Evolutionary conservation across 768 basidiomycete genomes (phyloP).

Genomic region (Gautieria morchelliformis): DNA sequence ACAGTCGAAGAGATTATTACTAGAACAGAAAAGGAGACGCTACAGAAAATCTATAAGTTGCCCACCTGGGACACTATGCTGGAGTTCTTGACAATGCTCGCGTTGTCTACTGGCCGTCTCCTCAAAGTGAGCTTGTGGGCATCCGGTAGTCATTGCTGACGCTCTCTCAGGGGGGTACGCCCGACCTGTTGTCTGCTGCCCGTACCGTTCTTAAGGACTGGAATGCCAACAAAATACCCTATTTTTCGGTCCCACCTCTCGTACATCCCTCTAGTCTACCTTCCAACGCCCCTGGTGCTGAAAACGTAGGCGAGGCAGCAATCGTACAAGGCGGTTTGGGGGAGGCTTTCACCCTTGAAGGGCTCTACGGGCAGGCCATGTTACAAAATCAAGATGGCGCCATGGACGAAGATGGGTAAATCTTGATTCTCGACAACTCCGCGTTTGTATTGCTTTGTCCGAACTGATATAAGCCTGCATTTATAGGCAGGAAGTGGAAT

Average conservation of each 20-base stretch:
- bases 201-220: slow-evolving; percentile 81
- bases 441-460: background rate
- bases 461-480: background rate
- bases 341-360: slow-evolving; percentile 74
- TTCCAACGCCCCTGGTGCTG: slow-evolving; percentile 57
- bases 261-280: slow-evolving; percentile 74
- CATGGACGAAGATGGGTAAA: slow-evolving; percentile 34
- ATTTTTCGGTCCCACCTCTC: slow-evolving; percentile 69
- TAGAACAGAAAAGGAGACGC: slow-evolving; percentile 57
- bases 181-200: slow-evolving; percentile 76
- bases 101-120: slow-evolving; percentile 72
- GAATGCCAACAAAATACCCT: slow-evolving; percentile 95
- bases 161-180: slow-evolving; percentile 67
- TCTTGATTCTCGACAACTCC: background rate
- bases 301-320: slow-evolving; percentile 72
- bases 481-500: slow-evolving; percentile 18
- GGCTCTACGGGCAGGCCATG: slow-evolving; percentile 55
- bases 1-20: slow-evolving; percentile 80
- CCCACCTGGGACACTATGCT: slow-evolving; percentile 63
- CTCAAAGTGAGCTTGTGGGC: slow-evolving; percentile 48
- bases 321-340: slow-evolving; percentile 55
- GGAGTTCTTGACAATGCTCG: slow-evolving; percentile 86
- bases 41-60: slow-evolving; percentile 80
- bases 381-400: slow-evolving; percentile 31
- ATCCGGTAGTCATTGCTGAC: background rate